Percentiles rank a stretch among this genome's conserved stretches.
Evolutionary conservation across 768 basidiomycete species (phyloP).

Genomic region (Chiua virens): DNA sequence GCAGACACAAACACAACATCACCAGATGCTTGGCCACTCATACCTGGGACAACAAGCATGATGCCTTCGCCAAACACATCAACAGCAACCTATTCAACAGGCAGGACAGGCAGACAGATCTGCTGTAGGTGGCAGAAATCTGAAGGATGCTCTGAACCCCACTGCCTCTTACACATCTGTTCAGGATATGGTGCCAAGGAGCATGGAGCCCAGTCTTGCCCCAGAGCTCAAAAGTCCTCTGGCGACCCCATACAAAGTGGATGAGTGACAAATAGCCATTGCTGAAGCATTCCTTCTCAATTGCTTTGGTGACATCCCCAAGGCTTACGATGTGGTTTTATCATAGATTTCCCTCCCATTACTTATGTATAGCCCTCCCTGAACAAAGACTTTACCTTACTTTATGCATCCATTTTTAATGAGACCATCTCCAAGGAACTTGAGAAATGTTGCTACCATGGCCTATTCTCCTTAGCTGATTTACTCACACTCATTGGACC

Average conservation of each 20-base stretch:
- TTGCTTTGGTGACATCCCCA: too few relatives aligned
- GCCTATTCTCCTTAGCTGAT: too few relatives aligned
- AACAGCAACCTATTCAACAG: constrained; percentile 14
- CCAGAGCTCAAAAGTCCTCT: background rate
- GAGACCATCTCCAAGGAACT: too few relatives aligned
- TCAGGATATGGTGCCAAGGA: constrained; percentile 2
- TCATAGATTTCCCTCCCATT: too few relatives aligned
- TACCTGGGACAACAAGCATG: constrained; percentile 23
- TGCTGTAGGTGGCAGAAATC: constrained; percentile 8
- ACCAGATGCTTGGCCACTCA: constrained; percentile 10
- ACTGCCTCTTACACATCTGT: constrained; percentile 5
- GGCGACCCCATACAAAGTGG: too few relatives aligned
- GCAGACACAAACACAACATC: constrained; percentile 27
- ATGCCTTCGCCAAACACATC: background rate
- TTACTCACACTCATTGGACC: background rate
- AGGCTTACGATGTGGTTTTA: too few relatives aligned
- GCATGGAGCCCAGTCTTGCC: constrained; percentile 8
- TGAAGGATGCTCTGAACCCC: background rate
- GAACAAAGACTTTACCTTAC: too few relatives aligned
- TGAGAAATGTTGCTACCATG: too few relatives aligned
- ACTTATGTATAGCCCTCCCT: too few relatives aligned
- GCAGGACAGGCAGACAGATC: background rate
- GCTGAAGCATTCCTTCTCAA: too few relatives aligned
- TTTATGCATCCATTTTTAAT: too few relatives aligned
- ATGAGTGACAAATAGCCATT: too few relatives aligned